These are phyloP conservation scores for Rhazya stricta DNA, from an alignment of 257 asterid species.

Conservation along the genomic window DNA sequence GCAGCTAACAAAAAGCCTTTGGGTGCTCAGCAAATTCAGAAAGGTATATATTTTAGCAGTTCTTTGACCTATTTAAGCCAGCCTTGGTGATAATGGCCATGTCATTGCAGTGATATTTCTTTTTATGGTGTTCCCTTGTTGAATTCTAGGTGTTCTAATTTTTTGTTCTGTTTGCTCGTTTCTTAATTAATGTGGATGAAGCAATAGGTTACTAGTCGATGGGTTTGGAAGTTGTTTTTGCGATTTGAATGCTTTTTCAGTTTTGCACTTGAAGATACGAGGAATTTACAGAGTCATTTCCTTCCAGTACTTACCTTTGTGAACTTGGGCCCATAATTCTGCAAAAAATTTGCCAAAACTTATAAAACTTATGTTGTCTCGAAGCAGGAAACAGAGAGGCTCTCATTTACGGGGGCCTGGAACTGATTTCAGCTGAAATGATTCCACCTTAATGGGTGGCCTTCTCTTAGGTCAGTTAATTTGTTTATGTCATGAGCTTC, in stretches of 20 bases:
- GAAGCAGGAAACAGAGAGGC: constrained; percentile 94
- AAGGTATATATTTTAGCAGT: constrained; percentile 35
- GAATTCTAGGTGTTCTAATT: neutral
- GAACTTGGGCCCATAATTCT: constrained; percentile 51
- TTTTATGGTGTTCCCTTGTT: constrained; percentile 14
- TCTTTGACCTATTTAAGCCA: constrained; percentile 9
- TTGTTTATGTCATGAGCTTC: constrained; percentile 50
- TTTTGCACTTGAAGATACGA: constrained; percentile 43
- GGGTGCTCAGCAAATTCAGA: constrained; percentile 35
- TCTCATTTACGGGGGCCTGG: constrained; percentile 95
- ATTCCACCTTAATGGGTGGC: constrained; percentile 84
- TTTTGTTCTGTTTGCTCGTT: constrained; percentile 18
- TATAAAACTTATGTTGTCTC: constrained; percentile 76
- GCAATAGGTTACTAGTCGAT: constrained; percentile 32
- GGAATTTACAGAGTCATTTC: constrained; percentile 48
- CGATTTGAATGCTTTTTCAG: constrained; percentile 36
- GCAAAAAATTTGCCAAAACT: constrained; percentile 50
- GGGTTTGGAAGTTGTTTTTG: constrained; percentile 36
- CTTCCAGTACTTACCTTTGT: constrained; percentile 53
- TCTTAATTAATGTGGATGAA: constrained; percentile 23
- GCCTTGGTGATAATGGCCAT: neutral
- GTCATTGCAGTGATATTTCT: constrained; percentile 8
- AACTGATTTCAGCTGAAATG: constrained; percentile 90
- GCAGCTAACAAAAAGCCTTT: constrained; percentile 76
- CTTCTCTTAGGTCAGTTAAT: constrained; percentile 84